Base-by-base conservation (phyloP, 1,284 basidiomycete genomes). In the Erythrobasidium hasegawianum region DNA sequence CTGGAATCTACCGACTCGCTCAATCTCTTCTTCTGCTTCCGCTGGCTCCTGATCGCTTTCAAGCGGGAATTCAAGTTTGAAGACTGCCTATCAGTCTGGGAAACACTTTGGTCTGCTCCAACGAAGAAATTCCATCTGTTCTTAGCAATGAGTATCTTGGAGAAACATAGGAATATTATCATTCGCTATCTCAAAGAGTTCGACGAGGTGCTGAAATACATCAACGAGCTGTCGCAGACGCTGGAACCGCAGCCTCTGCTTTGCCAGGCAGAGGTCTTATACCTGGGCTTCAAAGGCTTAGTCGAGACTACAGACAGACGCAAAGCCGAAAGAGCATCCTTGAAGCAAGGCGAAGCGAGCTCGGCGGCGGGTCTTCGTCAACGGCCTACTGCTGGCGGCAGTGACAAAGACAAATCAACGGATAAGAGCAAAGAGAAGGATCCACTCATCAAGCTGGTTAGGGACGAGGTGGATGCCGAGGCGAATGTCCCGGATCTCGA, bases 11-110 rank as follows among this genome's bases (percentile, higher is more conserved):
- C 87, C 0, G 93, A 94, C 68, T 87, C 85, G 1, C 81, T 98
- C 68, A 97, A 98, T 77, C 79, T 99, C 33, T 99, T 99, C 82
- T 97, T 97, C 82, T 96, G 92, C 78, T 98, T 96, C 84, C 85
- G 94, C 82, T 94, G 81, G 76, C 77, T 78, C 27, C 64, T 80
- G 58, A 72, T 70, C 70, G 80, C 86, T 0, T 97, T 96, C 83
- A 97, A 97, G 79, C 87, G 95, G 68, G 95, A 98, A 77, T 97
- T 98, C 77, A 79, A 86, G 1, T 94, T 97, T 77, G 84, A 88
- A 40, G 88, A 95, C 59, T 88, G 97, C 26, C 80, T 94, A 38
- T 83, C 84, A 20, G 79, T 98, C 8, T 99, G 96, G 96, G 96
- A 99, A 77, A 73, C 91, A 10, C 79, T 96, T 16, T 96, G 90